Conservation (phyloP, 2,329 filamentous ascomycete species). For the Leptographium radiaticola region DNA sequence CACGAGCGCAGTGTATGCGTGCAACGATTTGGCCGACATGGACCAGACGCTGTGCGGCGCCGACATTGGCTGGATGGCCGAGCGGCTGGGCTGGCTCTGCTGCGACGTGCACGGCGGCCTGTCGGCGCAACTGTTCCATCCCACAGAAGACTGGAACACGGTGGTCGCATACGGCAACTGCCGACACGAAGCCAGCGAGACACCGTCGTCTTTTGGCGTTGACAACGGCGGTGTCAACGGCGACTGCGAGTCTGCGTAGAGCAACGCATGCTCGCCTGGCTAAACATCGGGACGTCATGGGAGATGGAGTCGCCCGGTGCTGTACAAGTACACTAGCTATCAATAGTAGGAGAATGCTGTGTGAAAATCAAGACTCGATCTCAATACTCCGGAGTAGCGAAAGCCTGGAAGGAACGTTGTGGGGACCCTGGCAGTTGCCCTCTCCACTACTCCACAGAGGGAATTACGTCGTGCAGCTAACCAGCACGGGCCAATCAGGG, state of each 20-base stretch:
- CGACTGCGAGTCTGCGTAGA: constrained; percentile 1
- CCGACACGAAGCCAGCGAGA: constrained; percentile 4
- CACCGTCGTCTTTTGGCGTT: constrained; percentile 5
- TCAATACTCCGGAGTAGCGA: too few relatives aligned
- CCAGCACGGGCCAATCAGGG: too few relatives aligned
- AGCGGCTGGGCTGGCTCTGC: constrained; percentile 8
- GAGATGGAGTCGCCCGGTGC: too few relatives aligned
- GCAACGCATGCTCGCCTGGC: not conserved
- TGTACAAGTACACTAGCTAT: too few relatives aligned
- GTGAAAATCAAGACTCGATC: too few relatives aligned
- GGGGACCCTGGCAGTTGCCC: too few relatives aligned
- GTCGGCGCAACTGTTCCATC: constrained; percentile 12
- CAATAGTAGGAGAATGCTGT: too few relatives aligned
- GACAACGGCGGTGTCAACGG: constrained; percentile 11
- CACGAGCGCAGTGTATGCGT: constrained; percentile 11
- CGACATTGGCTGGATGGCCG: constrained; percentile 9
- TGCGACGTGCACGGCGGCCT: constrained; percentile 8
- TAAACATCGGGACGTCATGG: too few relatives aligned
- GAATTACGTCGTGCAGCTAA: too few relatives aligned
- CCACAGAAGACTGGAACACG: constrained; percentile 6
- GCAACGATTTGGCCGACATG: constrained; percentile 3
- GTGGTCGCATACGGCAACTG: constrained; percentile 13
- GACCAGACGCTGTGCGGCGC: not conserved
- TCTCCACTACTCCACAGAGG: too few relatives aligned
- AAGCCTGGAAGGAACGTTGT: too few relatives aligned